phyloP scores from a whole-genome alignment of 2,329 filamentous ascomycete species.

The Arthrobotrys entomopaga region DNA sequence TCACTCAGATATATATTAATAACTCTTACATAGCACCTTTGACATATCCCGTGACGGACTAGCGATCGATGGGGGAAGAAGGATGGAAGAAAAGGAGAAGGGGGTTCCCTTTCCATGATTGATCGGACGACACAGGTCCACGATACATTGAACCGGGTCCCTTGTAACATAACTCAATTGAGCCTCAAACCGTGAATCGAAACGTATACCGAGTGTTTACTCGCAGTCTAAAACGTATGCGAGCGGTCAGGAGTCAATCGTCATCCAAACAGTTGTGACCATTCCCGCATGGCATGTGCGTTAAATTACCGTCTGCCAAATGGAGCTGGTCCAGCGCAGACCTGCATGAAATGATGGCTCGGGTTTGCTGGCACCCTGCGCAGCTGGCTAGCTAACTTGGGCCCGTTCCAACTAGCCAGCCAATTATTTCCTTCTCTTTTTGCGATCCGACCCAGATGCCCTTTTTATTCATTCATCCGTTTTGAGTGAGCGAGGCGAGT shows the following conservation, averaged over 20 bases:
- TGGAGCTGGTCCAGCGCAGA: conserved; percentile 49
- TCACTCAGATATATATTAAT: background rate
- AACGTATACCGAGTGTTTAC: too few species aligned
- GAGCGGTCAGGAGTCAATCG: conserved; percentile 10
- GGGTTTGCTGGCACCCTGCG: background rate
- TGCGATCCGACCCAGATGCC: too few species aligned
- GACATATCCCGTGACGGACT: too few species aligned
- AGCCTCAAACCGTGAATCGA: background rate
- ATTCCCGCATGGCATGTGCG: conserved; percentile 25
- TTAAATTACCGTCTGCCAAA: conserved; percentile 36
- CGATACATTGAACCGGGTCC: too few species aligned
- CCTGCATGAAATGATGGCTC: conserved; percentile 11
- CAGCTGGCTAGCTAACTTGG: conserved; percentile 16
- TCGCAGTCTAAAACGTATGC: too few species aligned
- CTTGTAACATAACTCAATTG: background rate
- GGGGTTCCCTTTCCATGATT: background rate
- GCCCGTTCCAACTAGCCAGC: conserved; percentile 17
- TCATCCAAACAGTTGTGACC: conserved; percentile 3
- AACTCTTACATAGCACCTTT: too few species aligned
- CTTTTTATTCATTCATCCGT: background rate
- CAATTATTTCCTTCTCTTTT: conserved; percentile 17
- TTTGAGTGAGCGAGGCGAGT: too few species aligned
- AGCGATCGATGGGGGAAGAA: too few species aligned
- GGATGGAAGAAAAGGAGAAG: too few species aligned
- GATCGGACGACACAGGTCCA: too few species aligned